phyloP scores from a whole-genome alignment of 2,329 filamentous ascomycete genomes.

The Zopfia rhizophila region DNA sequence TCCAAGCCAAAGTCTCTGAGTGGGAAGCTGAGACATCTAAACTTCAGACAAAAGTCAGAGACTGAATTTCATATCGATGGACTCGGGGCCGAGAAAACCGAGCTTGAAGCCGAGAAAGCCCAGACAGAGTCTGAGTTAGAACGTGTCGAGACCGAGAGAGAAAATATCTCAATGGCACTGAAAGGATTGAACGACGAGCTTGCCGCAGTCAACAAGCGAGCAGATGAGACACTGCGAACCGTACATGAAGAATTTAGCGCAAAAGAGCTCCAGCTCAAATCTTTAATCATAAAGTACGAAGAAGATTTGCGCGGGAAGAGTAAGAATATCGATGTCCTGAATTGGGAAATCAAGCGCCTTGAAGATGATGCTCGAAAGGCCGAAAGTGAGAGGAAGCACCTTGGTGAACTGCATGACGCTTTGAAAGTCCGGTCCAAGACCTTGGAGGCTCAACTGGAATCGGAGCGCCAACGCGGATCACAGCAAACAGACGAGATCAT shows the following conservation, averaged over 20 bases:
- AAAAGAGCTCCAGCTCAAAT: constrained; percentile 51
- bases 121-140: no score
- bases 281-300: constrained; percentile 45
- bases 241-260: constrained; percentile 33
- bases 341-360: constrained; percentile 1
- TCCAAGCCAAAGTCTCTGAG: constrained; percentile 44
- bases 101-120: constrained; percentile 41
- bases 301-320: constrained; percentile 53
- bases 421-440: constrained; percentile 38
- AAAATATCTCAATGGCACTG: constrained; percentile 48
- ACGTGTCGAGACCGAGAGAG: constrained; percentile 49
- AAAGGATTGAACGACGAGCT: constrained; percentile 50
- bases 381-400: constrained; percentile 18
- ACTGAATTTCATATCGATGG: constrained; percentile 41
- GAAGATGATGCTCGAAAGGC: constrained; percentile 19
- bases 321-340: constrained; percentile 5
- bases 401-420: constrained; percentile 40
- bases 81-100: constrained; percentile 54
- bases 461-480: constrained; percentile 24
- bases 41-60: not conserved
- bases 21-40: constrained; percentile 29
- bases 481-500: constrained; percentile 34
- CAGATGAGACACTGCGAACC: constrained; percentile 37
- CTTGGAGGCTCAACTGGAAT: constrained; percentile 34
- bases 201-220: constrained; percentile 46